phyloP scores from a whole-genome alignment of 2,329 filamentous ascomycete species.

The Aspergillus terreus region DNA sequence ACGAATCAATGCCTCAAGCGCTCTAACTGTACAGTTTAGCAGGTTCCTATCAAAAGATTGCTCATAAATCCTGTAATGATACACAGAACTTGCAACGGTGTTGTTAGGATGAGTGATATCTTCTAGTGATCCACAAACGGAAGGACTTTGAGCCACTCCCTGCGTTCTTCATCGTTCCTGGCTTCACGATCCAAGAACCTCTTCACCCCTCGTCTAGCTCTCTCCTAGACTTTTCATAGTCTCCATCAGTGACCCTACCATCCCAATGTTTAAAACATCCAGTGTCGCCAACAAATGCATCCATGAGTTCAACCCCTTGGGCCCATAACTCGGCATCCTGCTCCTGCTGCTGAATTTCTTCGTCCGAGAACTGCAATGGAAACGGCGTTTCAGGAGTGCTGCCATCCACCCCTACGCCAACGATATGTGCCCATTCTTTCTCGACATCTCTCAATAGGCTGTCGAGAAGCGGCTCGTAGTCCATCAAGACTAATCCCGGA shows the following conservation, averaged over 20 bases:
- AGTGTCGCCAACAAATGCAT: constrained; percentile 17
- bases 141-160: constrained; percentile 18
- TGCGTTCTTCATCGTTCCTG: constrained; percentile 18
- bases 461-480: constrained; percentile 20
- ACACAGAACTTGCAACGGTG: neutral
- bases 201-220: constrained; percentile 19
- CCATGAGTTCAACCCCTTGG: constrained; percentile 22
- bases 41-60: too few relatives aligned
- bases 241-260: constrained; percentile 17
- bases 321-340: constrained; percentile 21
- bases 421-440: constrained; percentile 17
- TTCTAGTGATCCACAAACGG: constrained; percentile 15
- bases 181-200: constrained; percentile 21
- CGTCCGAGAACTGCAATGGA: constrained; percentile 17
- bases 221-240: constrained; percentile 18
- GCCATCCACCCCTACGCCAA: constrained; percentile 5
- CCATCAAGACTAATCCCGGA: constrained; percentile 18
- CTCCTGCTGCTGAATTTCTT: constrained; percentile 16
- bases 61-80: neutral
- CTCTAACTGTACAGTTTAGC: too few relatives aligned
- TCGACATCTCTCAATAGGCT: constrained; percentile 17
- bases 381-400: constrained; percentile 9
- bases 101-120: neutral
- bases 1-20: too few relatives aligned
- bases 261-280: constrained; percentile 25